phyloP scores from a whole-genome alignment of 2,329 filamentous ascomycete genomes.

The Phyllosticta paracitricarpa region DNA sequence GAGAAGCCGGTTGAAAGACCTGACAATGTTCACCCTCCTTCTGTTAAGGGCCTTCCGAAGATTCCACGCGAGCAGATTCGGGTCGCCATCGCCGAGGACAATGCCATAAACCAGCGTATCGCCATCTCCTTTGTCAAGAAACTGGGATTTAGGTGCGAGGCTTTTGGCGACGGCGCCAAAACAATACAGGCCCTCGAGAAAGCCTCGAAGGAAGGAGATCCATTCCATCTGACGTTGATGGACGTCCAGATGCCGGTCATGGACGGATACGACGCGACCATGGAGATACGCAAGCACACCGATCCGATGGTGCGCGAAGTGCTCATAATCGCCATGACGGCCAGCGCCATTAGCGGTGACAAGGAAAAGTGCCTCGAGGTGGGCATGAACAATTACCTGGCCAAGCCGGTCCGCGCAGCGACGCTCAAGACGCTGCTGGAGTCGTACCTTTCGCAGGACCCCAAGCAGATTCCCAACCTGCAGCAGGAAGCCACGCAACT shows the following conservation, averaged over 20 bases:
- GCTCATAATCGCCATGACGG: constrained; percentile 96
- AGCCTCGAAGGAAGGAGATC: constrained; percentile 58
- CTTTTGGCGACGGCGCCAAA: constrained; percentile 81
- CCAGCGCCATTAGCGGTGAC: constrained; percentile 87
- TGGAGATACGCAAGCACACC: constrained; percentile 65
- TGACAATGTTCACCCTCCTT: constrained; percentile 22
- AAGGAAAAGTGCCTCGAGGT: constrained; percentile 90
- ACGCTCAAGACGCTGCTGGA: constrained; percentile 77
- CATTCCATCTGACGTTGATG: constrained; percentile 84
- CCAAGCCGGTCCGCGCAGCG: constrained; percentile 86
- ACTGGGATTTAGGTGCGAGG: constrained; percentile 76
- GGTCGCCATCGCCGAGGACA: constrained; percentile 91
- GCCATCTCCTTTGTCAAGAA: constrained; percentile 83
- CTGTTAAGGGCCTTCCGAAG: constrained; percentile 55
- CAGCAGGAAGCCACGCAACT: constrained; percentile 37
- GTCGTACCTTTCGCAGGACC: constrained; percentile 48
- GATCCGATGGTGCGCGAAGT: constrained; percentile 69
- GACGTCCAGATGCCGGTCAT: constrained; percentile 93
- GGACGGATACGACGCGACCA: constrained; percentile 86
- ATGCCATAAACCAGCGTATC: constrained; percentile 88
- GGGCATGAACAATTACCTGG: constrained; percentile 95
- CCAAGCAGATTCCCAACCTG: constrained; percentile 34
- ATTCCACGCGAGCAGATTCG: constrained; percentile 70
- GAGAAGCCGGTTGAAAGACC: constrained; percentile 30
- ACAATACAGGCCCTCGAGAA: constrained; percentile 76